Evolutionary conservation across 1,139 yeast genomes (phyloP).

Genomic region (Yamadazyma dushanensis): DNA sequence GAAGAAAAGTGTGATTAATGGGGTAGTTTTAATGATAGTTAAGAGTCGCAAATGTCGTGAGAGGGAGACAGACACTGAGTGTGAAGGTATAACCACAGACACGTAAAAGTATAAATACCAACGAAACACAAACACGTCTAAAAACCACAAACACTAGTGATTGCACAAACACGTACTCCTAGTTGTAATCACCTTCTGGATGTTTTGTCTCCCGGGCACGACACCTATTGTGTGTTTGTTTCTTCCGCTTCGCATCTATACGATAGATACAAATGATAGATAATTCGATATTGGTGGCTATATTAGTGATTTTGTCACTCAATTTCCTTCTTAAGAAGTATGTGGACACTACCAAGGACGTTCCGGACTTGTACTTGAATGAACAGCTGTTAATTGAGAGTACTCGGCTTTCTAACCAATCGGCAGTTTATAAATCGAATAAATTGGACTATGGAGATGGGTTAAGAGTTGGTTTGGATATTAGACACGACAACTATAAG

Average conservation of each 20-base stretch:
- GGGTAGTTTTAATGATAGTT: too few species aligned
- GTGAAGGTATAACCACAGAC: too few species aligned
- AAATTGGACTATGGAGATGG: slow-evolving; percentile 64
- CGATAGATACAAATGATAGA: slow-evolving; percentile 7
- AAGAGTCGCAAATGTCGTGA: too few species aligned
- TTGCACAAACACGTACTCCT: too few species aligned
- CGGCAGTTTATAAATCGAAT: slow-evolving; percentile 65
- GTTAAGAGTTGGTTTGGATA: slow-evolving; percentile 63
- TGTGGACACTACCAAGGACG: slow-evolving; percentile 42
- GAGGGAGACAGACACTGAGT: too few species aligned
- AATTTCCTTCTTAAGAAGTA: slow-evolving; percentile 24
- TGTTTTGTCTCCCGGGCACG: too few species aligned
- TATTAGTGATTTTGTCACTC: slow-evolving; percentile 20
- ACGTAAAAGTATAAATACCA: too few species aligned
- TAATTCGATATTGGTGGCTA: slow-evolving; percentile 17
- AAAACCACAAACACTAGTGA: too few species aligned
- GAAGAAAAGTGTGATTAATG: not conserved
- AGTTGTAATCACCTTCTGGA: too few species aligned
- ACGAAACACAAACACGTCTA: too few species aligned
- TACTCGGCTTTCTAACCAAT: slow-evolving; percentile 56
- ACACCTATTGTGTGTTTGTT: too few species aligned
- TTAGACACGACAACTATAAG: slow-evolving; percentile 59
- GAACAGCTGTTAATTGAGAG: slow-evolving; percentile 60
- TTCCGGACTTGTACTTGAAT: slow-evolving; percentile 54
- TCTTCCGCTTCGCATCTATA: slow-evolving; percentile 2